phyloP scores from a whole-genome alignment of 1,139 yeast species.

The Suhomyces chickasaworum region DNA sequence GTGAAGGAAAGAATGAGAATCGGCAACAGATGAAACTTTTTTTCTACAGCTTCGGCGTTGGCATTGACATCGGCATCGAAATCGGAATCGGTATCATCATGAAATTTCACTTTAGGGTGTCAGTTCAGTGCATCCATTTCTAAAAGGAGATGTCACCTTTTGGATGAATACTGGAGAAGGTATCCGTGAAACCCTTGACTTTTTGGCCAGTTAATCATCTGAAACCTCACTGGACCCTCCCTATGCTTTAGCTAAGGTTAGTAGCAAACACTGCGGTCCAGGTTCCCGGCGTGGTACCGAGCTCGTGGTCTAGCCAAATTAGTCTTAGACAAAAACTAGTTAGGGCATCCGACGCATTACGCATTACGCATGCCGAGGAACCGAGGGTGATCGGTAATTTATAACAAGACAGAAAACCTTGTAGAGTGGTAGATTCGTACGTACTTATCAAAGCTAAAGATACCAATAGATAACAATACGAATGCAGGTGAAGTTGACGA shows the following conservation, averaged over 20 bases:
- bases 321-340: neutral
- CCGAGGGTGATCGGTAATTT: neutral
- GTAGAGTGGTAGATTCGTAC: neutral
- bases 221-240: too few species aligned
- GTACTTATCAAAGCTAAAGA: neutral
- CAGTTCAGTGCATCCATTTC: too few species aligned
- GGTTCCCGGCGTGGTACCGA: neutral
- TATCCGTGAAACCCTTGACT: too few species aligned
- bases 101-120: too few species aligned
- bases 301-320: neutral
- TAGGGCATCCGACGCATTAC: neutral
- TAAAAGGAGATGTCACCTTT: too few species aligned
- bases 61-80: too few species aligned
- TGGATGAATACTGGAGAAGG: too few species aligned
- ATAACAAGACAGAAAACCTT: neutral
- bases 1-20: neutral
- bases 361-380: neutral
- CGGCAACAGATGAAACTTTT: neutral
- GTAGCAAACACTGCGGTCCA: neutral
- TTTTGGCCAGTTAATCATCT: too few species aligned
- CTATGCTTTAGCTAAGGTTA: neutral
- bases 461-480: neutral
- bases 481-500: neutral
- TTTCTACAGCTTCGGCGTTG: neutral
- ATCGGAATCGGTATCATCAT: too few species aligned